Evolutionary conservation across 163 green algal genomes (phyloP), one percentile per base, ranked within the genome.

Genomic region (Chlamydomonas reinhardtii): DNA sequence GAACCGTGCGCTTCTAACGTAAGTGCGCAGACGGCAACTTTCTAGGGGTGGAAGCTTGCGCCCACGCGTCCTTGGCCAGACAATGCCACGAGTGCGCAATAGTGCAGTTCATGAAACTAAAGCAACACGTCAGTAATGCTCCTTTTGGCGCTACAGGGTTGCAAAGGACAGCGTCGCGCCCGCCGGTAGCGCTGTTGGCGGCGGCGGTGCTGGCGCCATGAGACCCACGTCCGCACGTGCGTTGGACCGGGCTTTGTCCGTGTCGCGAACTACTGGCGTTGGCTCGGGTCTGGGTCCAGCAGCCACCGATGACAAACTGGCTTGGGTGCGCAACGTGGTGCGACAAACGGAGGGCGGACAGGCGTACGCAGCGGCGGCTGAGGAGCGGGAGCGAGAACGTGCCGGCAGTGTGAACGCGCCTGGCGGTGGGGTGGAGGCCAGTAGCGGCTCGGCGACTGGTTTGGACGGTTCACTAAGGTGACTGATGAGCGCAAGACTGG

Each of bases 341-440:
- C 65, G 66, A 17, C 66, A 76, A 3, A 85, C 77, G 48, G 77
- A 85, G 66, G 48, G 77, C 48, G 77, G 77, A 0, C 77, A 85
- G 66, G n/a, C 66, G 61, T 85, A 85, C n/a, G 66, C 77, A 20
- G 66, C 66, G 24, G 77, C 77, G 20, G 77, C 66, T 22, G 77
- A 85, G 43, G 66, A 74, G 64, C 56, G 56, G 39, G 76, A 74
- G 35, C 25, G 61, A 9, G 61, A 73, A 17, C 24, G 61, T 2
- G 62, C 2, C 62, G 27, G 62, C 62, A 12, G n/a, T 4, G 22
- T n/a, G 19, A 24, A 2, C 19, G 61, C 1, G 61, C 1, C 24
- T 2, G 61, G 61, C 14, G 59, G 59, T 22, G 62, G 62, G 3
- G 62, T 56, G 48, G 48, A 56, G 48, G 48, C 48, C 48, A 56